Evolutionary conservation across 164 flowering plant genomes (phyloP), one percentile per base, ranked within the genome.

Genomic region (Piper longum): DNA sequence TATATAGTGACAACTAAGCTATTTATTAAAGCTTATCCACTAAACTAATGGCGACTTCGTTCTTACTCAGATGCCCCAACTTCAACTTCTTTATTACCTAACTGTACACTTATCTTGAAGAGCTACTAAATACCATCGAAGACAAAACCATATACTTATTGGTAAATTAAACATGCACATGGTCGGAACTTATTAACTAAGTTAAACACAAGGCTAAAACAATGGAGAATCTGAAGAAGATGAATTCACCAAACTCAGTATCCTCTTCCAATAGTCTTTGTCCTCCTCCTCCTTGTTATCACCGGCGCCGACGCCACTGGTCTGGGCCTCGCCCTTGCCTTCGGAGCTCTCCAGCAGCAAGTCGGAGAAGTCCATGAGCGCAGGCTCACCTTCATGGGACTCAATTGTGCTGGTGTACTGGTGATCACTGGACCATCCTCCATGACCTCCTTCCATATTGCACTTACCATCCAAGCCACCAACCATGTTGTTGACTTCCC

Each of bases 191-290:
- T 26, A 26, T 26, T 26, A 26, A 26, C 36, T 26, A 26, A 26
- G 36, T 26, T 26, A 9, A 9, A 48, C 52, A 12, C 52, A 12
- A 48, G 36, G 52, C 52, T 65, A 65, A 48, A 65, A 65, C 62
- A 65, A 43, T 14, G 67, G 57, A 7, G 66, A 64, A 51, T 52
- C 4, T 2, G 68, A 60, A 63, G 95, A 81, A 2, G 68, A 66
- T 17, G 86, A 82, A 69, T 91, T 82, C 64, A 84, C 95, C 79
- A 88, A 70, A 69, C 84, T 77, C 39, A 91, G 92, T 71, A 91
- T 85, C 54, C 73, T 84, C 66, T 81, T 85, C 98, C 98, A 91
- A 66, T 91, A 89, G 63, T 77, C 83, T 74, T 88, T 88, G 75
- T 78, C 78, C 67, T 81, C 89, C 48, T 83, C 87, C 41, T 65